phyloP scores from a whole-genome alignment of 306 rosid genomes.

The Abrus pulchellus region DNA sequence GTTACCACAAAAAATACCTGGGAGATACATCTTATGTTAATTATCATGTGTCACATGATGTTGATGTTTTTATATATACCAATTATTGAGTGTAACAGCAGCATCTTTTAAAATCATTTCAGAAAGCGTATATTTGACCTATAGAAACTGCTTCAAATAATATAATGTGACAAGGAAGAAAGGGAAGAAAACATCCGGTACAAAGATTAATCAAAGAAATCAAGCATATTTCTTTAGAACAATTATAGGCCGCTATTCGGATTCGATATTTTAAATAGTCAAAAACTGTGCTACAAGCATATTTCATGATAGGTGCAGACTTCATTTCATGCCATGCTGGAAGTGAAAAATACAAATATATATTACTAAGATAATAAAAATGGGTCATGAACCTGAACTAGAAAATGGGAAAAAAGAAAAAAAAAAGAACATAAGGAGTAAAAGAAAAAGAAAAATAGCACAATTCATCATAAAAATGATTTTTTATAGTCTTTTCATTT shows the following conservation, averaged over 20 bases:
- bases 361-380: too few relatives aligned
- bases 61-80: not conserved
- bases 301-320: not conserved
- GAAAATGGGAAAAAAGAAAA: too few relatives aligned
- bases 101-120: not conserved
- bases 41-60: not conserved
- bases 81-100: too few relatives aligned
- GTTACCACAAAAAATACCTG: slow-evolving; percentile 74
- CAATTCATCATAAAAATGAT: too few relatives aligned
- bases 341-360: too few relatives aligned
- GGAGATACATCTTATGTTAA: slow-evolving; percentile 1
- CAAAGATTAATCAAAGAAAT: slow-evolving; percentile 26
- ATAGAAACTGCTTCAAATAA: not conserved
- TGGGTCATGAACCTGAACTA: too few relatives aligned
- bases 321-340: too few relatives aligned
- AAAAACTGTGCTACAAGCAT: not conserved
- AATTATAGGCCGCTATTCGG: not conserved
- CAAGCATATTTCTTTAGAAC: not conserved
- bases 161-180: not conserved
- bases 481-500: too few relatives aligned
- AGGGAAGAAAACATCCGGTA: not conserved
- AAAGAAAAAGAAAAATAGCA: too few relatives aligned
- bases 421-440: too few relatives aligned
- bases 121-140: not conserved
- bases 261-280: not conserved